phyloP scores from a whole-genome alignment of 345 rosid species.

The Populus simonii region DNA sequence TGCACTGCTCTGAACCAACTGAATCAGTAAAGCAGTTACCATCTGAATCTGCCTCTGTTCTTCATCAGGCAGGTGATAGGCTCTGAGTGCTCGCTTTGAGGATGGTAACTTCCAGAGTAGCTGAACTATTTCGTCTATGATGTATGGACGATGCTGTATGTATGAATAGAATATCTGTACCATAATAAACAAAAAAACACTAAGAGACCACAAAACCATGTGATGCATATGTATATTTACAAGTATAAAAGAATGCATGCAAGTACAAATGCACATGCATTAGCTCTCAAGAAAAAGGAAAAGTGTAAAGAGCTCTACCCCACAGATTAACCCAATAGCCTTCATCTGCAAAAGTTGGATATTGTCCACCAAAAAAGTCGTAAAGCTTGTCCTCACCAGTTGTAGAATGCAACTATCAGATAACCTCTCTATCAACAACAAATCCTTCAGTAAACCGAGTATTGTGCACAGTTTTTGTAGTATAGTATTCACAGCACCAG shows the following conservation, averaged over 20 bases:
- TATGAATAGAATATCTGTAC: slow-evolving; percentile 87
- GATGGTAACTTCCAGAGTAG: slow-evolving; percentile 84
- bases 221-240: not conserved
- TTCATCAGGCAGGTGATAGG: slow-evolving; percentile 95
- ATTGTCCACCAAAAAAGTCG: slow-evolving; percentile 93
- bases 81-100: slow-evolving; percentile 72
- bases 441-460: slow-evolving; percentile 87
- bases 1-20: slow-evolving; percentile 87
- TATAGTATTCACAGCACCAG: slow-evolving; percentile 69
- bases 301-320: slow-evolving; percentile 49
- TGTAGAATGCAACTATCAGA: slow-evolving; percentile 98
- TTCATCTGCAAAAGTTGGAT: slow-evolving; percentile 94
- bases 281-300: slow-evolving; percentile 11
- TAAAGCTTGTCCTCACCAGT: slow-evolving; percentile 76
- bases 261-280: slow-evolving; percentile 1
- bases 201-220: slow-evolving; percentile 2
- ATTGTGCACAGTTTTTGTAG: slow-evolving; percentile 92
- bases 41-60: slow-evolving; percentile 98
- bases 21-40: slow-evolving; percentile 91
- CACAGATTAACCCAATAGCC: slow-evolving; percentile 76
- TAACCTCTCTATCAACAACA: slow-evolving; percentile 76
- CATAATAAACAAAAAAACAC: slow-evolving; percentile 12
- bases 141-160: slow-evolving; percentile 74
- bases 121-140: slow-evolving; percentile 85
- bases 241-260: not conserved